These are phyloP conservation scores for Cinnamomum micranthum DNA, from an alignment of 164 flowering plant genomes.

Conservation along the genomic window DNA sequence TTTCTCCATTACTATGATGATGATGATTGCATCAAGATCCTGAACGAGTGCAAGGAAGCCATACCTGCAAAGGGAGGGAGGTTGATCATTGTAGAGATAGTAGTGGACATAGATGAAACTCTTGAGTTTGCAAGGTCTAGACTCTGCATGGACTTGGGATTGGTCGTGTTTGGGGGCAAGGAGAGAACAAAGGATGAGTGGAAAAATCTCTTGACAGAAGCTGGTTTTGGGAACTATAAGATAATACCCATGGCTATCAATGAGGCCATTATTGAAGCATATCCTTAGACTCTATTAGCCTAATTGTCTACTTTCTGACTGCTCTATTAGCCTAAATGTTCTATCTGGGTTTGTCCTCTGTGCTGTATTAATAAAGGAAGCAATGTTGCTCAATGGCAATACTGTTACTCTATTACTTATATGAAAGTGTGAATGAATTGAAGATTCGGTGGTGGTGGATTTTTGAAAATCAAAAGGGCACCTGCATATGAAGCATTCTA, in stretches of 20 bases:
- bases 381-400: no score
- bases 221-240: constrained; percentile 28
- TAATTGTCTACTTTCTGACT: no score
- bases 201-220: constrained; percentile 27
- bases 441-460: no score
- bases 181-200: constrained; percentile 45
- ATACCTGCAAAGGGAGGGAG: constrained; percentile 27
- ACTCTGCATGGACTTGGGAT: constrained; percentile 22
- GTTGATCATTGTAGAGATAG: constrained; percentile 41
- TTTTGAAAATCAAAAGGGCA: no score
- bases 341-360: no score
- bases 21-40: constrained; percentile 27
- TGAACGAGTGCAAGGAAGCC: constrained; percentile 38
- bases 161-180: constrained; percentile 32
- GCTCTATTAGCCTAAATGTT: no score
- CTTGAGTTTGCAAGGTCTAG: constrained; percentile 10
- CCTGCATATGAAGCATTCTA: no score
- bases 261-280: constrained; percentile 27
- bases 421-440: no score
- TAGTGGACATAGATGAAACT: constrained; percentile 15
- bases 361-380: no score
- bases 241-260: constrained; percentile 24
- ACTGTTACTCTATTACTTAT: no score
- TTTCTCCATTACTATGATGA: constrained; percentile 42
- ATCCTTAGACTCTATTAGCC: neutral